Evolutionary conservation across 768 basidiomycete species (phyloP), one percentile per base, ranked within the genome.

Genomic region (Suillus hirtellus): DNA sequence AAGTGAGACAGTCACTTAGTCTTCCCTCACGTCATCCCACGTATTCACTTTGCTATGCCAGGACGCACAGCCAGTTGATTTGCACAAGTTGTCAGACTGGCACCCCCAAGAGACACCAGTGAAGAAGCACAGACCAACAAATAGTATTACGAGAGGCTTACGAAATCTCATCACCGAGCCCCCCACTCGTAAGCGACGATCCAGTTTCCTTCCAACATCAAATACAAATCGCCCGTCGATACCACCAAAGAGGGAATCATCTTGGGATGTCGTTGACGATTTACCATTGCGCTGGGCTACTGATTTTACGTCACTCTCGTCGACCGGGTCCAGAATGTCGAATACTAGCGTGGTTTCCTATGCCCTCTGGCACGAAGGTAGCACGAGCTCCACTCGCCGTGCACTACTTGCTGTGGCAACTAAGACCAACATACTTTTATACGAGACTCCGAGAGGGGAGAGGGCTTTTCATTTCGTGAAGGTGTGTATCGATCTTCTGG

Each of bases 261-360:
- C 77, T 37, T 89, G 91, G 92, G 92, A 93, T 71, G 70, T 92
- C 7, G 80, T 92, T 1, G 91, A 93, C 14, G 84, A 85, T 55
- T 76, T 90, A 10, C 89, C 91, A 2, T 69, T 93, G 52, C 84
- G 90, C 38, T 95, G 93, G 93, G 90, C 92, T n/a, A 89, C 89
- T 0, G 93, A 95, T 72, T 94, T 84, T 70, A 89, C 92, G 2
- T 87, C 90, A 0, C 82, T 95, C n/a, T 90, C 90, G 5, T 75
- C 83, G 2, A 74, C 82, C 31, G 85, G 89, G 3, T 90, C 91
- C 31, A 81, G 90, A 52, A 75, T 93, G 50, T 76, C 80, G 34
- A 84, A 81, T 62, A 68, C 80, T 1, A 83, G 85, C 3, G 86
- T 92, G 15, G 68, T 85, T 27, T 86, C 83, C 4, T 95, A 89